These are phyloP conservation scores for Verticillium zaregamsianum DNA, from an alignment of 2,329 filamentous ascomycete species.

Conservation along the genomic window DNA sequence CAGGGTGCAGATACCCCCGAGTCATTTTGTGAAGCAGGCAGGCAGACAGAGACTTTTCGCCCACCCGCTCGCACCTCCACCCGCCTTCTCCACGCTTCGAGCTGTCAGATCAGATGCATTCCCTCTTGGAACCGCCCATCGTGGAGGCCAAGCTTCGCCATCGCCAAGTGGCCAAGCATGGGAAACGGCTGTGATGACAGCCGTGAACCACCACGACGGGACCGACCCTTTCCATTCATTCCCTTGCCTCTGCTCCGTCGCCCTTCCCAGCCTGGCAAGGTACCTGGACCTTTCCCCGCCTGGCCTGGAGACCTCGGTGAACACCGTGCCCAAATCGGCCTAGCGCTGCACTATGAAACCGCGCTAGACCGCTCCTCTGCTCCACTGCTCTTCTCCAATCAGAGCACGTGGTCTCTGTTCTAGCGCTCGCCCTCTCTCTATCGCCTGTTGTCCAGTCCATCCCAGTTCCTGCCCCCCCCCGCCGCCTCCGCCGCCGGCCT, in stretches of 20 bases:
- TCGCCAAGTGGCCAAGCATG: not conserved
- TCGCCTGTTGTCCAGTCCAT: not conserved
- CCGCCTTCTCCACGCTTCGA: not conserved
- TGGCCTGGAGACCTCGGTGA: not conserved
- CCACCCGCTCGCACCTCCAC: not conserved
- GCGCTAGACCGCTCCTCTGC: not conserved
- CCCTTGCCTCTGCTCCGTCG: not conserved
- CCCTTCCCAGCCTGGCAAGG: not conserved
- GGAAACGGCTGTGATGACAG: not conserved
- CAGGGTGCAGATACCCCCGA: not conserved
- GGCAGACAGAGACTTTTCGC: not conserved
- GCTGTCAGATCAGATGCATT: not conserved
- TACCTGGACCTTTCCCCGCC: not conserved
- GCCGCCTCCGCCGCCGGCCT: not conserved
- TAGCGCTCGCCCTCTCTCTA: not conserved
- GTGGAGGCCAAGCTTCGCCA: not conserved
- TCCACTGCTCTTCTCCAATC: not conserved
- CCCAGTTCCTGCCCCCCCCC: not conserved
- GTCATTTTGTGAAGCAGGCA: not conserved
- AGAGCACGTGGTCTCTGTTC: not conserved
- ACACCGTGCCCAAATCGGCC: not conserved
- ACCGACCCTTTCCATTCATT: not conserved
- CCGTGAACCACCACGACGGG: not conserved
- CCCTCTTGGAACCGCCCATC: not conserved
- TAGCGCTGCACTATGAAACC: not conserved